Evolutionary conservation across 345 rosid genomes (phyloP), one percentile per base, ranked within the genome.

Genomic region (Arabis hirsuta): DNA sequence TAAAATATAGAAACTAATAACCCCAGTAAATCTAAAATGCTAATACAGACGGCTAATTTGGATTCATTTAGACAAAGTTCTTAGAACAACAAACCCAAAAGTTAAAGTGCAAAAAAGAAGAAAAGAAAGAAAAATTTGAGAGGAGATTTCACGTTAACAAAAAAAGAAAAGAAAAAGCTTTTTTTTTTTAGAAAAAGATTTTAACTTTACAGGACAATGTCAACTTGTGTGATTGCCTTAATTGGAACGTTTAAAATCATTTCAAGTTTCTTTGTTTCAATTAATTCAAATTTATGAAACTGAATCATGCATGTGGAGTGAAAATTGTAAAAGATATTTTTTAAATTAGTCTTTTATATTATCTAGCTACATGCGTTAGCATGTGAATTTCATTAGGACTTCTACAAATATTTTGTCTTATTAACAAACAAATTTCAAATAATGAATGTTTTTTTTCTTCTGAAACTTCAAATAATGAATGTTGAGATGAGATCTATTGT

Each of bases 21-120:
- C n/a, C n/a, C n/a, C n/a, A n/a, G n/a, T 75, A 67, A 67, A 75
- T 75, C 73, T 68, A 75, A 75, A 58, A 68, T 68, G 64, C 56
- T 29, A 53, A 60, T 68, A 60, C 12, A 9, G 41, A 74, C 79
- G 68, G 64, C 64, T 68, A 68, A 75, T 45, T 68, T 68, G 58
- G 57, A 67, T 55, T 43, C 78, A 66, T 60, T 58, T 51, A 60
- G 55, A 10, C 62, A 67, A 74, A 74, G 56, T 45, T 67, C 27
- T 50, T 13, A 60, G 56, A 66, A 43, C 20, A 50, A 20, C 22
- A 59, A 53, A 43, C 20, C 20, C 20, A 32, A 74, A 61, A 55
- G 65, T 44, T 50, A 47, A 65, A 59, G 26, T 31, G 8, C n/a
- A 24, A 45, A 3, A 2, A 0, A 22, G 24, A 22, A 22, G 24